Percentiles rank a stretch among this genome's conserved stretches.
phyloP scores from a whole-genome alignment of 2,329 filamentous ascomycete species.

The Alternaria panax region DNA sequence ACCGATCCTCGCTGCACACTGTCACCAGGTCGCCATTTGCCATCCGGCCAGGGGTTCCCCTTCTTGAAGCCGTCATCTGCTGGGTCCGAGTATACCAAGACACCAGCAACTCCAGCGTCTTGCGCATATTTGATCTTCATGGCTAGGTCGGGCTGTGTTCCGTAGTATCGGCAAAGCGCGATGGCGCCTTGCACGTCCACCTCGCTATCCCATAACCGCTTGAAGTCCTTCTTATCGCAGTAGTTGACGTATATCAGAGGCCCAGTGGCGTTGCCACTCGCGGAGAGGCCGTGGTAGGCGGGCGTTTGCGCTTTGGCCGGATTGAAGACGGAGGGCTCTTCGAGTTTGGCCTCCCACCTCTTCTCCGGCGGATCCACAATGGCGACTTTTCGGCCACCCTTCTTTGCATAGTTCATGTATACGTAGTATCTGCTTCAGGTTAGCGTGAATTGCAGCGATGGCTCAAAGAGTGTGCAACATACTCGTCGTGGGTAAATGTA shows the following conservation, averaged over 20 bases:
- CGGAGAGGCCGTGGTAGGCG: constrained; percentile 89
- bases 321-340: constrained; percentile 78
- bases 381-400: constrained; percentile 78
- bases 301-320: constrained; percentile 69
- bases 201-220: constrained; percentile 71
- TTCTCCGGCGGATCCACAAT: constrained; percentile 75
- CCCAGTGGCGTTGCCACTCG: constrained; percentile 83
- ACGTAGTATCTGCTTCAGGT: constrained; percentile 67
- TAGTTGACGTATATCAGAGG: constrained; percentile 93
- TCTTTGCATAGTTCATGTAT: constrained; percentile 89
- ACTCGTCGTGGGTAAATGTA: constrained; percentile 74
- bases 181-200: constrained; percentile 81
- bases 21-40: constrained; percentile 80
- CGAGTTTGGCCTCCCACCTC: constrained; percentile 80
- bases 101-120: constrained; percentile 82
- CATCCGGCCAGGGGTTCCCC: constrained; percentile 76
- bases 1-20: constrained; percentile 85
- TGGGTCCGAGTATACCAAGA: constrained; percentile 92
- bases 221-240: constrained; percentile 84
- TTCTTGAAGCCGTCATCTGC: constrained; percentile 80
- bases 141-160: constrained; percentile 73
- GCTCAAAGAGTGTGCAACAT: constrained; percentile 28
- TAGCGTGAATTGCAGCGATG: constrained; percentile 15
- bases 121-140: constrained; percentile 92
- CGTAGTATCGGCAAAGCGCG: constrained; percentile 81